Conservation (phyloP, 805 yeast genomes). For the Cephaloascus fragrans region DNA sequence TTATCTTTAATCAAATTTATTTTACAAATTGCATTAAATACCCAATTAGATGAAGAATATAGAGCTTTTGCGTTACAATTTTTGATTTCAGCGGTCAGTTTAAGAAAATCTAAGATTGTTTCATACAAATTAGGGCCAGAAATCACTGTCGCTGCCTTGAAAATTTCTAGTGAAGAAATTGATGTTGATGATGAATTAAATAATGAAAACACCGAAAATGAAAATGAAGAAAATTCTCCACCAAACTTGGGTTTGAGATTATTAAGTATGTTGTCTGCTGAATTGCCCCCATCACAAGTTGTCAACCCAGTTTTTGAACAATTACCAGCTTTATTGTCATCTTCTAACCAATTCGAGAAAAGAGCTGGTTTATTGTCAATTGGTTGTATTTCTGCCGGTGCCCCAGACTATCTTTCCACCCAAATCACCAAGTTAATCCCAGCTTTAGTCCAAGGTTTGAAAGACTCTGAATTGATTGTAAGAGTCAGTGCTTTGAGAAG, state of each 20-base stretch:
- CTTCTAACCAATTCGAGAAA: constrained; percentile 66
- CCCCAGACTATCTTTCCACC: constrained; percentile 82
- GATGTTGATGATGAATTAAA: constrained; percentile 72
- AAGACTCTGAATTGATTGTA: constrained; percentile 66
- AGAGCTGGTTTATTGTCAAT: constrained; percentile 80
- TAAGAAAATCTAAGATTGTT: constrained; percentile 72
- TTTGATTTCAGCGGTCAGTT: constrained; percentile 66
- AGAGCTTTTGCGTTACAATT: constrained; percentile 80
- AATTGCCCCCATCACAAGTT: constrained; percentile 89
- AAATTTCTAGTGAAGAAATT: constrained; percentile 65
- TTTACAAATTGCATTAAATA: constrained; percentile 64
- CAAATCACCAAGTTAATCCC: constrained; percentile 70
- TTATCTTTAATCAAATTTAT: constrained; percentile 61
- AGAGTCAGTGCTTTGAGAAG: constrained; percentile 81
- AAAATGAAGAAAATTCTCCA: constrained; percentile 85
- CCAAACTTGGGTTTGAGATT: constrained; percentile 70
- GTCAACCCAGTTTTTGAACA: constrained; percentile 68
- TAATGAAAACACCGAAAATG: constrained; percentile 82
- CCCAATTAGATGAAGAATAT: constrained; percentile 63
- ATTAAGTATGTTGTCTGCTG: constrained; percentile 66
- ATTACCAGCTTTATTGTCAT: constrained; percentile 44
- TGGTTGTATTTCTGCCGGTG: constrained; percentile 81
- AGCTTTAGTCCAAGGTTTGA: constrained; percentile 64
- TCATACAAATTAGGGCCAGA: constrained; percentile 78
- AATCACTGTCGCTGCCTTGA: constrained; percentile 62